phyloP scores from a whole-genome alignment of 805 yeast species.

The Yamadazyma kitorensis region DNA sequence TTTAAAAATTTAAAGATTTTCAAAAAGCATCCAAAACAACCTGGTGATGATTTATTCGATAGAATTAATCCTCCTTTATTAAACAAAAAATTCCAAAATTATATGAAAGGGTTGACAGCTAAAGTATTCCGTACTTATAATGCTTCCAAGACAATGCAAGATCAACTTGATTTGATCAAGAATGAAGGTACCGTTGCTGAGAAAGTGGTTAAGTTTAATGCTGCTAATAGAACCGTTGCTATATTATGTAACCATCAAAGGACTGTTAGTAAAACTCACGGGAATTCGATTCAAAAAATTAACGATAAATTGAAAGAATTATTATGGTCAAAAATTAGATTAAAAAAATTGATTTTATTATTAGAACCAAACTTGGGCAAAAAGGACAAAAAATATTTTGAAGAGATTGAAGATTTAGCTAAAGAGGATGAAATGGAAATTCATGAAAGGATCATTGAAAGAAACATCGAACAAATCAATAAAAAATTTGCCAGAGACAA shows the following conservation, averaged over 20 bases:
- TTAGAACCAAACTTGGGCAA: constrained; percentile 54
- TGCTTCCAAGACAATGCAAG: constrained; percentile 96
- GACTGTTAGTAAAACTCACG: constrained; percentile 83
- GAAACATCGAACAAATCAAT: constrained; percentile 61
- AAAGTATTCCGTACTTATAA: constrained; percentile 97
- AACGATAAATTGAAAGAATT: constrained; percentile 75
- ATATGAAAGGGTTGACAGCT: constrained; percentile 92
- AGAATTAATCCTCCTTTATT: constrained; percentile 79
- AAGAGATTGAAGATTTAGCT: constrained; percentile 62
- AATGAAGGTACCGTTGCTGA: constrained; percentile 86
- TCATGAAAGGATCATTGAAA: constrained; percentile 56
- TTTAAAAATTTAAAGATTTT: constrained; percentile 85
- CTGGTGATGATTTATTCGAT: constrained; percentile 92
- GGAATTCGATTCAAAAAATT: constrained; percentile 74
- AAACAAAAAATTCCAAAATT: constrained; percentile 83
- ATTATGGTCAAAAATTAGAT: constrained; percentile 77
- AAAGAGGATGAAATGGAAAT: constrained; percentile 62
- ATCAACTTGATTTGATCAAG: constrained; percentile 80
- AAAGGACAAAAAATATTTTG: constrained; percentile 58
- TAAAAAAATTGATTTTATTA: constrained; percentile 66
- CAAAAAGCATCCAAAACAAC: constrained; percentile 83
- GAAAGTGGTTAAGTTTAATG: constrained; percentile 83
- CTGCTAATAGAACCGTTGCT: constrained; percentile 94
- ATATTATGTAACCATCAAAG: constrained; percentile 96
- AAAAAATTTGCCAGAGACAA: constrained; percentile 74